These are phyloP conservation scores for Phytophthora citrophthora DNA, from an alignment of 352 stramenopile species.

Conservation along the genomic window DNA sequence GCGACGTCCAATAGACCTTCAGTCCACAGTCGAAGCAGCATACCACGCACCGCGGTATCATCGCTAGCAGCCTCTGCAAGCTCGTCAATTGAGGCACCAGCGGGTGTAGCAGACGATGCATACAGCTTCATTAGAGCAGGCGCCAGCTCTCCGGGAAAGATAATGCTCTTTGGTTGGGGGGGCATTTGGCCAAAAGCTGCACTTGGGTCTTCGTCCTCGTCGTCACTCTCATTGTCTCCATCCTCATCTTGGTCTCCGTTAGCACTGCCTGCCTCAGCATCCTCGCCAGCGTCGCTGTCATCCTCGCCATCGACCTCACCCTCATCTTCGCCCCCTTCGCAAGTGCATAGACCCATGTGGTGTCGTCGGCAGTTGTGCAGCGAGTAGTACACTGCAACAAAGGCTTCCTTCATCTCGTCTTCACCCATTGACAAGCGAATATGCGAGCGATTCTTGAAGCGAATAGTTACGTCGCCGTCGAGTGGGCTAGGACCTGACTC, in stretches of 20 bases:
- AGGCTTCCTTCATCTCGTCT: conserved; percentile 63
- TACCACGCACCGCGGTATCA: conserved; percentile 73
- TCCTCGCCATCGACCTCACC: conserved; percentile 33
- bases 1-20: conserved; percentile 64
- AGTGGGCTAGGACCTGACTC: conserved; percentile 49
- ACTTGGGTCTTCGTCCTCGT: conserved; percentile 39
- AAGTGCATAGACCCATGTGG: conserved; percentile 82
- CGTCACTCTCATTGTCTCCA: conserved; percentile 36
- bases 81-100: conserved; percentile 44
- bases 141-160: conserved; percentile 68
- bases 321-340: conserved; percentile 35
- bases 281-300: conserved; percentile 31
- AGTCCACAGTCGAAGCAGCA: conserved; percentile 84
- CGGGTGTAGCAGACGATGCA: conserved; percentile 30
- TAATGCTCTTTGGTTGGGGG: conserved; percentile 57
- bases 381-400: conserved; percentile 78
- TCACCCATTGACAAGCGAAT: conserved; percentile 70
- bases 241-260: conserved; percentile 43
- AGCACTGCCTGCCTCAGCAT: conserved; percentile 22
- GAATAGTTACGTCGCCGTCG: conserved; percentile 51
- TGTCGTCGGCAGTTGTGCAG: conserved; percentile 78
- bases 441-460: conserved; percentile 74
- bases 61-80: conserved; percentile 48
- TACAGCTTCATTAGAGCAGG: conserved; percentile 80
- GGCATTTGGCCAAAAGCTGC: conserved; percentile 44